Percentiles rank a stretch among this genome's conserved stretches.
Conservation (phyloP, 2,329 filamentous ascomycete genomes). For the Pseudogymnoascus sp. region DNA sequence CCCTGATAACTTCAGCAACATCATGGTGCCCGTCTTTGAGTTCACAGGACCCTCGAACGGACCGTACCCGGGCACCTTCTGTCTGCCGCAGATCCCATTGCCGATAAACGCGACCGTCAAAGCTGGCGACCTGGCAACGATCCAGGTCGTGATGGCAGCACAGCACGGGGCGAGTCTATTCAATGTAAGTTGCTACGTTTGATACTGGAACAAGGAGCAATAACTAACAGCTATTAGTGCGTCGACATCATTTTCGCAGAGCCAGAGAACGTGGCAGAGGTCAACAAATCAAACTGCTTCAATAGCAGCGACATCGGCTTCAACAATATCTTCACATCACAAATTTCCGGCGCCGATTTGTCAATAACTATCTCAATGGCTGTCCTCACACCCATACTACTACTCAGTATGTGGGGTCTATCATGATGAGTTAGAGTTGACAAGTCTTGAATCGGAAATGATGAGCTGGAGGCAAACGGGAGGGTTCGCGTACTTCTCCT, state of each 20-base stretch:
- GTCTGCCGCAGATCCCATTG: constrained; percentile 79
- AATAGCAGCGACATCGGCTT: constrained; percentile 75
- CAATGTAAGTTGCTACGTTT: constrained; percentile 23
- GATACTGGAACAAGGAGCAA: background rate
- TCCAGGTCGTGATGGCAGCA: constrained; percentile 77
- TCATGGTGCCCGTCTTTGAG: constrained; percentile 73
- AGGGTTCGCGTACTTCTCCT: constrained; percentile 3
- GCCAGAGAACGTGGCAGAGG: constrained; percentile 62
- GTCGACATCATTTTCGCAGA: constrained; percentile 90
- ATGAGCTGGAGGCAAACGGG: background rate
- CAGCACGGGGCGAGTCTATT: constrained; percentile 73
- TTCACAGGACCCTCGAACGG: constrained; percentile 72
- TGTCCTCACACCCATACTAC: background rate
- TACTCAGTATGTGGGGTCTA: background rate
- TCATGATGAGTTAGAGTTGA: background rate
- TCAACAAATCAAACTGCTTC: constrained; percentile 79
- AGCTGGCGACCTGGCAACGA: constrained; percentile 80
- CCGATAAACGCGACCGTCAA: constrained; percentile 63
- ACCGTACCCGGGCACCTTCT: constrained; percentile 82
- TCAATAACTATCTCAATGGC: background rate
- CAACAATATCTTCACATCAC: constrained; percentile 60
- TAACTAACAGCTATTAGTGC: constrained; percentile 47
- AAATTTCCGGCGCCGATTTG: constrained; percentile 1
- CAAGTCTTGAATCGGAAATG: background rate
- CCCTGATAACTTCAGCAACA: constrained; percentile 78